Percentiles rank a stretch among this genome's conserved stretches.
phyloP scores from a whole-genome alignment of 129 eudicot species.

The Lactuca sativa region DNA sequence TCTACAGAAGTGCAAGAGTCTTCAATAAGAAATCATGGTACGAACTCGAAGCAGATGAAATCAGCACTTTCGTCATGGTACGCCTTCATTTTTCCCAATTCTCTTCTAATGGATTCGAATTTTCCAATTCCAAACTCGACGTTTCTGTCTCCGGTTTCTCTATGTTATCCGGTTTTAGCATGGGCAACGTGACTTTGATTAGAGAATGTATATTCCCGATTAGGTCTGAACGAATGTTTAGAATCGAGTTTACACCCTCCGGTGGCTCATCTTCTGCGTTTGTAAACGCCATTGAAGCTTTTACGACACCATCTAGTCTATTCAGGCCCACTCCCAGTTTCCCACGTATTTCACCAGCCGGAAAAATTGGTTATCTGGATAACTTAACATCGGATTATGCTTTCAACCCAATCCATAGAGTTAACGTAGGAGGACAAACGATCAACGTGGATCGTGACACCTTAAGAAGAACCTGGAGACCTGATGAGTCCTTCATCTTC shows the following conservation, averaged over 20 bases:
- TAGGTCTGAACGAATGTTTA: slow-evolving; percentile 11
- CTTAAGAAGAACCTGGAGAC: slow-evolving; percentile 51
- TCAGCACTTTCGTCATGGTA: slow-evolving; percentile 42
- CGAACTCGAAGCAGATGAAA: too few relatives aligned
- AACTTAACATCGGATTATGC: slow-evolving; percentile 8
- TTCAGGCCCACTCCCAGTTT: slow-evolving; percentile 9
- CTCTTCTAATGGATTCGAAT: slow-evolving; percentile 6
- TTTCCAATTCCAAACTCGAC: slow-evolving; percentile 37
- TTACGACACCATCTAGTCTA: slow-evolving; percentile 1
- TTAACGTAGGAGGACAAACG: slow-evolving; percentile 55
- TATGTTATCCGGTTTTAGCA: slow-evolving; percentile 42
- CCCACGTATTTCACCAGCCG: slow-evolving; percentile 1
- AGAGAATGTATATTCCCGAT: slow-evolving; percentile 45
- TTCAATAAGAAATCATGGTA: too few relatives aligned
- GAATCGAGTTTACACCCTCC: slow-evolving; percentile 35
- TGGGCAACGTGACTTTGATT: not conserved
- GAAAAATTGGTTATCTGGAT: not conserved
- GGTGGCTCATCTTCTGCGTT: slow-evolving; percentile 36
- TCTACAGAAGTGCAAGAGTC: slow-evolving; percentile 52
- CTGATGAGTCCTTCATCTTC: too few relatives aligned
- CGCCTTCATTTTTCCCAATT: slow-evolving; percentile 62
- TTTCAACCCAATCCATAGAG: slow-evolving; percentile 35
- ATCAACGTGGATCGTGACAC: slow-evolving; percentile 27
- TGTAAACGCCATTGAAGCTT: slow-evolving; percentile 40
- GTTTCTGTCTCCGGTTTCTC: slow-evolving; percentile 40